Percentiles rank a stretch among this genome's conserved stretches.
Evolutionary conservation across 2,329 filamentous ascomycete genomes (phyloP).

Genomic region (Hypocrella siamensis): DNA sequence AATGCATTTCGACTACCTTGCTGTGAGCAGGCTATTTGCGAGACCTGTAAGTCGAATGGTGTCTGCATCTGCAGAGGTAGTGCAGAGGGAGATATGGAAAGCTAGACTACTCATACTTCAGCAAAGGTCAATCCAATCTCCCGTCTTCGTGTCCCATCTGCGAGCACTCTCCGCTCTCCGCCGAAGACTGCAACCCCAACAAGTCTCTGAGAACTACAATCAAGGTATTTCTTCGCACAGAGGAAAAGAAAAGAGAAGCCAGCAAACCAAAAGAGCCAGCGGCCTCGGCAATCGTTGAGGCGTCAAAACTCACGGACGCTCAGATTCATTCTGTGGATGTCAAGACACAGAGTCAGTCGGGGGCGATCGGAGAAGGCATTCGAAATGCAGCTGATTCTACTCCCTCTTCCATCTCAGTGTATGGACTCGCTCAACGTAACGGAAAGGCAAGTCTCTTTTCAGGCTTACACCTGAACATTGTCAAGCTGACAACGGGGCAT

Average conservation of each 20-base stretch:
- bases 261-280: slow-evolving; percentile 34
- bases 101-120: slow-evolving; percentile 1
- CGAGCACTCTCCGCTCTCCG: slow-evolving; percentile 76
- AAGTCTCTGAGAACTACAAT: slow-evolving; percentile 88
- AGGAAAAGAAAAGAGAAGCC: slow-evolving; percentile 75
- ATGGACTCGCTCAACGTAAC: no score
- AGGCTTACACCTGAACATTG: no score
- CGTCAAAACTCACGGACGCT: slow-evolving; percentile 14
- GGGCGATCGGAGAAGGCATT: background rate
- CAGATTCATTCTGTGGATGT: background rate
- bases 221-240: slow-evolving; percentile 76
- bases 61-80: no score
- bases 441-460: no score
- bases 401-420: no score
- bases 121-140: slow-evolving; percentile 56
- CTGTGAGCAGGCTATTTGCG: slow-evolving; percentile 90
- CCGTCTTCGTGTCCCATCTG: slow-evolving; percentile 79
- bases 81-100: no score
- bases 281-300: slow-evolving; percentile 26
- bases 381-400: no score
- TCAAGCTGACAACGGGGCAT: background rate
- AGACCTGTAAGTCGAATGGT: slow-evolving; percentile 49
- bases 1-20: slow-evolving; percentile 87
- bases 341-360: background rate
- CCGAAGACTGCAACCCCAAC: slow-evolving; percentile 74